Conservation (phyloP, 768 basidiomycete species). For the Macrolepiota albuminosa region DNA sequence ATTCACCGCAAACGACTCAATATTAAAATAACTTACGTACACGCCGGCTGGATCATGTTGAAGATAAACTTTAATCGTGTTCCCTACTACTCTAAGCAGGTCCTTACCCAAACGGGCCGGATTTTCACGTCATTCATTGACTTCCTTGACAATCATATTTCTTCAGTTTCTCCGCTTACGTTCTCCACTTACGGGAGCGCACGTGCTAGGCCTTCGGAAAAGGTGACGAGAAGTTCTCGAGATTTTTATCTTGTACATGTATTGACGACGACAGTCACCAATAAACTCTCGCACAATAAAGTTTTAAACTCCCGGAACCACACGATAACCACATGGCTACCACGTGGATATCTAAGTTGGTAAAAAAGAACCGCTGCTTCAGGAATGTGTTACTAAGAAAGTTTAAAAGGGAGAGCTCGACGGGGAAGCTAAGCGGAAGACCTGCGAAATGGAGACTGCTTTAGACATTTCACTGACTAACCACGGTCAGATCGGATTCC, state of each 20-base stretch:
- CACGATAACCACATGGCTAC: conserved; percentile 28
- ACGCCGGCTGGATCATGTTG: not conserved
- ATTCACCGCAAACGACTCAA: not conserved
- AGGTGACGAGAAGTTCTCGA: not conserved
- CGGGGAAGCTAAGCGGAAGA: conserved; percentile 5
- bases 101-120: conserved; percentile 16
- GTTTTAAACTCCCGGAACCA: conserved; percentile 6
- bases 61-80: not conserved
- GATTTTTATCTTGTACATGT: not conserved
- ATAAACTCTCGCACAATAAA: not conserved
- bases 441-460: conserved; percentile 8
- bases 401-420: conserved; percentile 1
- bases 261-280: not conserved
- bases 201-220: not conserved
- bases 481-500: conserved; percentile 31
- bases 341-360: conserved; percentile 26
- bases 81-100: not conserved
- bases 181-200: not conserved
- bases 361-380: not conserved
- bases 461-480: conserved; percentile 20
- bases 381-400: conserved; percentile 1
- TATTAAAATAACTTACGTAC: not conserved
- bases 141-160: not conserved
- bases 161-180: not conserved
- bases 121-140: conserved; percentile 12